Evolutionary conservation across 2,329 filamentous ascomycete genomes (phyloP).

Genomic region (Sporothrix phasma): DNA sequence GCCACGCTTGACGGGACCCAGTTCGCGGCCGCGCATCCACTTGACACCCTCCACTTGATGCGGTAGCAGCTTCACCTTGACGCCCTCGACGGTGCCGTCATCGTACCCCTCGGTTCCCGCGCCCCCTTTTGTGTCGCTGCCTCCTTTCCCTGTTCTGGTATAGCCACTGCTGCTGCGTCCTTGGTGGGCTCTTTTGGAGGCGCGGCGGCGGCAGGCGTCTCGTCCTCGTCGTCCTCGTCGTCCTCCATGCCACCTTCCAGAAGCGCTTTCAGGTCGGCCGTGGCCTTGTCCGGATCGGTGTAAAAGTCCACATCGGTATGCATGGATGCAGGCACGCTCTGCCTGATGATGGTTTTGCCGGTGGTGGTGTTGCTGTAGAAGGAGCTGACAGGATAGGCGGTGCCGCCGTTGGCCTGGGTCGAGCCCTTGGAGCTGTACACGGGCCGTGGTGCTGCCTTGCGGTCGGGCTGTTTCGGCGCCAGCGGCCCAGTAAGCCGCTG

Average conservation of each 20-base stretch:
- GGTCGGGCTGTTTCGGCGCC: constrained; percentile 38
- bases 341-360: background rate
- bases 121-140: constrained; percentile 53
- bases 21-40: constrained; percentile 93
- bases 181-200: background rate
- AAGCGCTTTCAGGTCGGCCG: constrained; percentile 69
- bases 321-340: background rate
- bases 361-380: constrained; percentile 21
- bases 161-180: background rate
- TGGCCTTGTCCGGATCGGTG: constrained; percentile 61
- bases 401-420: constrained; percentile 20
- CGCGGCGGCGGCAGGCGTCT: constrained; percentile 18
- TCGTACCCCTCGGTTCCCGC: constrained; percentile 29
- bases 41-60: constrained; percentile 90
- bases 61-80: constrained; percentile 79
- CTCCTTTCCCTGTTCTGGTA: constrained; percentile 12
- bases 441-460: constrained; percentile 36
- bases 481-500: constrained; percentile 39
- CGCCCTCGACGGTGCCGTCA: constrained; percentile 56
- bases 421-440: constrained; percentile 38
- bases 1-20: constrained; percentile 72
- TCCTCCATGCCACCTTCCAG: constrained; percentile 73
- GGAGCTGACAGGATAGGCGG: constrained; percentile 19
- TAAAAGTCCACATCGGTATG: constrained; percentile 35
- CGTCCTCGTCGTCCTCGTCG: constrained; percentile 48